Evolutionary conservation across 1,284 basidiomycete genomes (phyloP), one percentile per base, ranked within the genome.

Genomic region (Moesziomyces sp.): DNA sequence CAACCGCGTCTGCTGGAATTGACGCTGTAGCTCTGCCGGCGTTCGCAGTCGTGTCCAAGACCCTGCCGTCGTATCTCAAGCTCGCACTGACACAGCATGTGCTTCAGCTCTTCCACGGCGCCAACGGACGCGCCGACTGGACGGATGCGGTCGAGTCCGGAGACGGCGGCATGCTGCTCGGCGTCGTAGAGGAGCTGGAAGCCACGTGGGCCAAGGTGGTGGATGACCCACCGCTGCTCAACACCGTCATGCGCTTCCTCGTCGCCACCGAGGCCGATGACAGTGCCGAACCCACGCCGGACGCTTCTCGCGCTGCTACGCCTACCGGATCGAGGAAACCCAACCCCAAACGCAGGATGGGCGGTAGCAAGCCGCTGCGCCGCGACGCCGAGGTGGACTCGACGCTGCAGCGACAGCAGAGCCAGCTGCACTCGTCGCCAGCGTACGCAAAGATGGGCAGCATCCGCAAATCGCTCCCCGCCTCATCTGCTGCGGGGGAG

Each of bases 31-130:
- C 86, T 64, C 86, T 89, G 6, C 93, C 93, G 0, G 85, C 89
- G 0, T 89, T 94, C 84, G 95, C 90, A 81, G 85, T 97, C 59
- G 88, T 90, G 0, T 94, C 93, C 1, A 81, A 85, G 0, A 88
- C 88, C 0, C 86, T 92, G 7, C 89, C 94, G 0, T 88, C 93
- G 0, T 97, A 97, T 83, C 87, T 97, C 67, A 90, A 93, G 35
- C 88, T 97, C 0, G 90, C 96, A 76, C 87, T 97, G 18, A 88
- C 93, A n/a, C 88, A 89, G 3, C 86, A 87, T 43, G 86, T 85
- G 28, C 53, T 77, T 19, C 56, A 70, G 43, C 58, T 59, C 38
- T 77, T 62, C 46, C 55, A 48, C 48, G 69, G 69, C 23, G 70
- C 68, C 47, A 52, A 72, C 52, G 83, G 84, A 52, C 72, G 85